Percentiles rank a stretch among this genome's conserved stretches.
These are phyloP conservation scores for Nyssa sinensis DNA, from an alignment of 148 eudicot species.

Conservation along the genomic window DNA sequence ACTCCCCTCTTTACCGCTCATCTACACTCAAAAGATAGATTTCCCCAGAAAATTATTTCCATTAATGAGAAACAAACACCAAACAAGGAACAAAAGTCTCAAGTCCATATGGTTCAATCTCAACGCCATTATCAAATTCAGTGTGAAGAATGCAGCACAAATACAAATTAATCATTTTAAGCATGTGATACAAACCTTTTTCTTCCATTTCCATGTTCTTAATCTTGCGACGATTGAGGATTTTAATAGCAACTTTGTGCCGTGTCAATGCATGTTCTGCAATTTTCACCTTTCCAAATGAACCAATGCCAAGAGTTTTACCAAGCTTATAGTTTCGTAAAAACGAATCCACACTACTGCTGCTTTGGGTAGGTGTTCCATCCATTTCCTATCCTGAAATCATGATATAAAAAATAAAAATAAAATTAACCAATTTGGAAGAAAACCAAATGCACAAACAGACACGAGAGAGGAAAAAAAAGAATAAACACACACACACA, in stretches of 20 bases:
- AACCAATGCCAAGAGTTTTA: conserved; percentile 95
- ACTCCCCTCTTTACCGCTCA: too few species aligned
- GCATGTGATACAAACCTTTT: conserved; percentile 57
- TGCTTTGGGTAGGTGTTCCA: conserved; percentile 53
- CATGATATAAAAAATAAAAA: background rate
- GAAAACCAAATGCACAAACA: too few species aligned
- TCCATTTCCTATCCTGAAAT: conserved; percentile 54
- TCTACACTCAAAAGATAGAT: too few species aligned
- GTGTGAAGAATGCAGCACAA: too few species aligned
- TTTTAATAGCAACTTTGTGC: conserved; percentile 93
- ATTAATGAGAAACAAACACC: too few species aligned
- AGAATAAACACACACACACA: background rate
- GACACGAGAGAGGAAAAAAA: background rate
- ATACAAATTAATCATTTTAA: background rate
- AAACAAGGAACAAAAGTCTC: too few species aligned
- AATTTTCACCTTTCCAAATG: conserved; percentile 92
- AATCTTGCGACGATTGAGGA: conserved; percentile 82
- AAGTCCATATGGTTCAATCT: too few species aligned
- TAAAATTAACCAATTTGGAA: too few species aligned
- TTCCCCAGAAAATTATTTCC: too few species aligned
- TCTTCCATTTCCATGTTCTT: conserved; percentile 97
- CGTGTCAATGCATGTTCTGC: conserved; percentile 86
- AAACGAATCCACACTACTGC: conserved; percentile 46
- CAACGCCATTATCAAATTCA: too few species aligned
- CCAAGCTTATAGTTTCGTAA: conserved; percentile 83